Base-by-base conservation (phyloP, 345 rosid genomes). In the Theobroma cacao region DNA sequence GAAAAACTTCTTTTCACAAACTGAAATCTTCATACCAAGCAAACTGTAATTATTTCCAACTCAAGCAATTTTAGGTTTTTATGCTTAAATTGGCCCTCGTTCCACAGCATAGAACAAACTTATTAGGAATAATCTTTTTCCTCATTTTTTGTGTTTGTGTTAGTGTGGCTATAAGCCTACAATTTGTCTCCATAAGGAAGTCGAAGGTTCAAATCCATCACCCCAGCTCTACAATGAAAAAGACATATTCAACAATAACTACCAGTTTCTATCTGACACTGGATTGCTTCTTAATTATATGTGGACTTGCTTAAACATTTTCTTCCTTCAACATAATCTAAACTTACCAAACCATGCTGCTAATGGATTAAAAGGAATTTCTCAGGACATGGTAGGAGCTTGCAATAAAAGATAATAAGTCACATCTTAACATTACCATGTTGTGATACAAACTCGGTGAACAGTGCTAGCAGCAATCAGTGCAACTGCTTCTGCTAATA, bases 371-470 rank as follows among this genome's bases (percentile, higher is more conserved):
- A 65, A 76, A 62, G 28, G n/a, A 14, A 15, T 34, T 48, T 22
- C 22, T 47, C 22, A 45, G 17, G 13, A 33, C 43, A 58, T 48
- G 24, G 66, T 33, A 47, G 26, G 24, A 70, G 28, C 3, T 15
- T 24, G 10, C 36, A 63, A 33, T 47, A 62, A 31, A 47, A 71
- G 64, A 14, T 15, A 4, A 40, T 38, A 26, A 40, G 28, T 47
- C 38, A 71, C 43, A 65, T 30, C 2, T 47, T 52, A 72, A 72
- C 61, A 86, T 85, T 88, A 91, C 97, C 97, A 92, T 76, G 94
- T 89, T 53, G 98, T 90, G 74, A 94, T 92, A 84, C 96, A 90
- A 81, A 94, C 94, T 31, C 89, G 83, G 76, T 88, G 94, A 68
- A 92, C 94, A 17, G 94, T 94, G 86, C 91, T 61, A 67, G 98